A percentile compares a stretch with the other conserved stretches of the same genome.
Evolutionary conservation across 1,284 basidiomycete species (phyloP).

Genomic region (Apiotrichum montevideense): DNA sequence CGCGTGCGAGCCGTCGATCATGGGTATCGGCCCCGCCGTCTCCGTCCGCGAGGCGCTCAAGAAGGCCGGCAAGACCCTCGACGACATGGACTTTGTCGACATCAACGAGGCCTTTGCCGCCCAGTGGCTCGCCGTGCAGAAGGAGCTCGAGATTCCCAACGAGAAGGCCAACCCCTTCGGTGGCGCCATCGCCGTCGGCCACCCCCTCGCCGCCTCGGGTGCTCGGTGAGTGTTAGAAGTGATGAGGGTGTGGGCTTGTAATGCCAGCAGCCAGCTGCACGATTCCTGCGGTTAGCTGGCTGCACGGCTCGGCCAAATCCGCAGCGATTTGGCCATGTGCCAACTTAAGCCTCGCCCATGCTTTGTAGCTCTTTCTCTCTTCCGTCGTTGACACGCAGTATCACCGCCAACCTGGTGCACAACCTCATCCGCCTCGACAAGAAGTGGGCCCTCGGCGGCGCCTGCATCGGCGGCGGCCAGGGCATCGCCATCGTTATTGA

Average conservation of each 20-base stretch:
- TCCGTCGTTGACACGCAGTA: conserved; percentile 23
- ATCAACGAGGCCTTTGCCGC: conserved; percentile 57
- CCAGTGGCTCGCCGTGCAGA: conserved; percentile 54
- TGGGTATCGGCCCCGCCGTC: conserved; percentile 55
- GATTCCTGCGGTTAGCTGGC: no score
- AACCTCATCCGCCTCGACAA: conserved; percentile 52
- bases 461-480: conserved; percentile 52
- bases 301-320: no score
- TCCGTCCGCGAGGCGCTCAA: conserved; percentile 31
- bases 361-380: no score
- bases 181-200: conserved; percentile 51
- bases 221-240: conserved; percentile 36
- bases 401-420: conserved; percentile 52
- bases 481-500: conserved; percentile 44
- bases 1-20: conserved; percentile 54
- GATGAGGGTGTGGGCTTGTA: no score
- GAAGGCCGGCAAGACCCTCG: conserved; percentile 40
- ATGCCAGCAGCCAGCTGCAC: no score
- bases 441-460: conserved; percentile 53
- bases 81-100: conserved; percentile 54
- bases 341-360: no score
- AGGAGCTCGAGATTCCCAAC: conserved; percentile 51
- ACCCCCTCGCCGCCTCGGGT: conserved; percentile 53
- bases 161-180: conserved; percentile 55
- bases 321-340: no score